Base-by-base conservation (phyloP, 305 asterid genomes). In the Plantago rigida region DNA sequence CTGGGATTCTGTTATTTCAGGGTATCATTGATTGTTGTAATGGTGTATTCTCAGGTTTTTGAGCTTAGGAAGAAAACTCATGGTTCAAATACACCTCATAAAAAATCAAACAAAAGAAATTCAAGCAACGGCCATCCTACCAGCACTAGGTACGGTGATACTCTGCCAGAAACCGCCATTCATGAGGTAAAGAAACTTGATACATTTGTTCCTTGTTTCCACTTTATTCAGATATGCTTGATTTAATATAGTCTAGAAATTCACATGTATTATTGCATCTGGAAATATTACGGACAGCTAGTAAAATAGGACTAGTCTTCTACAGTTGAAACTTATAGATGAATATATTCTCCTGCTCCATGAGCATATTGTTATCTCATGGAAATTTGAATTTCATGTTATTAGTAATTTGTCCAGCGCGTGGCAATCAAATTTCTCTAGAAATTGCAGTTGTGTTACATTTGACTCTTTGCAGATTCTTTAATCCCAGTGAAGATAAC, bases 101-200 rank as follows among this genome's bases (percentile, higher is more conserved):
- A 71, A 64, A 77, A 77, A 75, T 24, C 71, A 54, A 68, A 45
- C 34, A 57, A 28, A 51, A 74, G 63, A 66, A 63, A 51, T 59
- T 58, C 66, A 36, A 63, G 65, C 50, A 17, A 12, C 62, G 73
- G 64, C 65, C 42, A 29, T 51, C 74, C 78, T 13, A 69, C 69
- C 46, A 61, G 79, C 78, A 73, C 61, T 51, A 71, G 54, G 61
- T 26, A 61, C 70, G 50, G 53, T 45, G 65, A 74, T 67, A 66
- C 61, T 64, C 68, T 26, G 63, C 54, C 68, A 17, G 69, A 67
- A 66, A 36, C 77, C 13, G 52, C 8, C 31, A 47, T 47, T 44
- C 17, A 47, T 50, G 78, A 74, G 85, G 94, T 84, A 79, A 8
- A 46, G 65, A 47, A 13, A 63, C 49, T 47, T 46, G 51, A 52